Percentiles rank a stretch among this genome's conserved stretches.
Evolutionary conservation across 163 green algal species (phyloP).

Genomic region (Trebouxia gelatinosa): DNA sequence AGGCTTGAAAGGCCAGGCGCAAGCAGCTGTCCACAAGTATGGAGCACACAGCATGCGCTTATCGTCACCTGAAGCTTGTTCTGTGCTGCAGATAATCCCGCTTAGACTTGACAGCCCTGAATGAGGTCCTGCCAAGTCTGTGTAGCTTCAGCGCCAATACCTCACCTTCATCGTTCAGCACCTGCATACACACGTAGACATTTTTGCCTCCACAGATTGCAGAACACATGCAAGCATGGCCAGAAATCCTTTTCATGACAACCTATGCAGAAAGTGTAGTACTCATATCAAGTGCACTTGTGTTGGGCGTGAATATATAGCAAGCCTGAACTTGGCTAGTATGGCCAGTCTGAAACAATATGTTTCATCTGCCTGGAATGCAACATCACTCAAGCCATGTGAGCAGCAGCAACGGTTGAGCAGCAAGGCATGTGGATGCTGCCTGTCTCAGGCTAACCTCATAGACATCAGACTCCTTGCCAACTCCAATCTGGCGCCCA

Average conservation of each 20-base stretch:
- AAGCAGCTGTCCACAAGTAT: too few species aligned
- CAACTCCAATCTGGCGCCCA: constrained; percentile 92
- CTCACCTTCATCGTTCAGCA: constrained; percentile 84
- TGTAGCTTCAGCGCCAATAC: constrained; percentile 96
- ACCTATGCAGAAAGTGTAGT: too few species aligned
- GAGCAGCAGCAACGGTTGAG: neutral
- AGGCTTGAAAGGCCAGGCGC: too few species aligned
- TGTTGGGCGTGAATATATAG: neutral
- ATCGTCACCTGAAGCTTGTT: constrained; percentile 59
- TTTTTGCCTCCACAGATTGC: too few species aligned
- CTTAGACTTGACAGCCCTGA: constrained; percentile 96
- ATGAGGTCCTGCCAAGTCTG: constrained; percentile 94
- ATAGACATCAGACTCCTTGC: constrained; percentile 98
- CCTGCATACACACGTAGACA: constrained; percentile 56
- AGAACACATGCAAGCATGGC: neutral
- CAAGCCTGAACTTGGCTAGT: too few species aligned
- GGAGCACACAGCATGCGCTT: too few species aligned
- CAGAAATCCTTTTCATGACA: too few species aligned
- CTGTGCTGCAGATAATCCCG: constrained; percentile 94
- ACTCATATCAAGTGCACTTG: too few species aligned
- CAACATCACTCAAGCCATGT: neutral
- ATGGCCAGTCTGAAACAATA: too few species aligned
- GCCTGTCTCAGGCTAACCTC: constrained; percentile 62
- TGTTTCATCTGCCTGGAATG: neutral
- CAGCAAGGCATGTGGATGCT: neutral